These are phyloP conservation scores for Filobasidium floriforme DNA, from an alignment of 768 basidiomycete genomes.

Conservation along the genomic window DNA sequence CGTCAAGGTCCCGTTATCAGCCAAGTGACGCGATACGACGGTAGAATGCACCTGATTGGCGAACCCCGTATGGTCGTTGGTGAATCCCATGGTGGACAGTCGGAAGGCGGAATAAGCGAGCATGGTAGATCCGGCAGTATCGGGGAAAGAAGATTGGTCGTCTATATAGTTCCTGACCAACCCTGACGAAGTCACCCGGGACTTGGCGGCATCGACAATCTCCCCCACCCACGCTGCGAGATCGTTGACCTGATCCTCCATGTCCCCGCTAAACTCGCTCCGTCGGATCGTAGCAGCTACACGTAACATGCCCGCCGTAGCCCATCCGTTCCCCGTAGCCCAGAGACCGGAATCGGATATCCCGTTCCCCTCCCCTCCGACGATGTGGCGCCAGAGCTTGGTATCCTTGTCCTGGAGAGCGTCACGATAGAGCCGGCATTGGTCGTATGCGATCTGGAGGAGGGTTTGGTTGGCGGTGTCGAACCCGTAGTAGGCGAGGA, in stretches of 20 bases:
- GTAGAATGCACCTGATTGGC: constrained; percentile 44
- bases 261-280: constrained; percentile 33
- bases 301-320: constrained; percentile 47
- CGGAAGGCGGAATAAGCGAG: constrained; percentile 37
- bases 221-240: constrained; percentile 45
- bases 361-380: constrained; percentile 27
- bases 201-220: constrained; percentile 41
- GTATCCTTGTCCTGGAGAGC: constrained; percentile 35
- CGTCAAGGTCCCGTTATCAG: constrained; percentile 45
- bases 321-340: constrained; percentile 51
- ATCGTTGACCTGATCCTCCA: constrained; percentile 41
- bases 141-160: constrained; percentile 42
- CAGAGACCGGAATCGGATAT: constrained; percentile 42
- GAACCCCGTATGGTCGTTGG: constrained; percentile 38
- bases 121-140: constrained; percentile 45
- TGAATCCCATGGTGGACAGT: constrained; percentile 42
- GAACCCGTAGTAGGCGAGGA: constrained; percentile 49
- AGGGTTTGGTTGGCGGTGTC: constrained; percentile 45
- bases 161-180: constrained; percentile 47
- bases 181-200: constrained; percentile 37
- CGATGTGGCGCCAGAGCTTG: constrained; percentile 48
- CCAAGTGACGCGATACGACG: constrained; percentile 38
- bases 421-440: constrained; percentile 48
- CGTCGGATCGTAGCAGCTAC: constrained; percentile 47
- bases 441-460: constrained; percentile 47